Conservation (phyloP, 164 flowering plant species). For the Saururus chinensis region DNA sequence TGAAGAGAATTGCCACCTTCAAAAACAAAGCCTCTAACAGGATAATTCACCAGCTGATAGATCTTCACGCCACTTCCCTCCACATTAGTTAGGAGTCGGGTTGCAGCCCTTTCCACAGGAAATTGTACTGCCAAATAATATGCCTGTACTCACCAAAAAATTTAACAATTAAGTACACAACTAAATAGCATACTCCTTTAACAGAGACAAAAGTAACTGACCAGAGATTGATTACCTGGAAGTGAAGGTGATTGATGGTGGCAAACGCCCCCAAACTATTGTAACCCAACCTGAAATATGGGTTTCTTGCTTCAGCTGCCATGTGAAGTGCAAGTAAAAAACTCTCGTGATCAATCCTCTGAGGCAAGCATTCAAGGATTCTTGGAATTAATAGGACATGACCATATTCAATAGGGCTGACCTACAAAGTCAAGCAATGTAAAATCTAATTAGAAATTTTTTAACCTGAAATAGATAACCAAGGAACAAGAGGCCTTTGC, state of each 20-base stretch:
- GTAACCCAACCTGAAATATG: constrained; percentile 78
- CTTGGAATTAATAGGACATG: constrained; percentile 81
- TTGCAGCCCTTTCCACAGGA: constrained; percentile 65
- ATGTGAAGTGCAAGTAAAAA: constrained; percentile 69
- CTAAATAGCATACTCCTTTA: neutral
- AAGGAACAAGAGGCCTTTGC: neutral
- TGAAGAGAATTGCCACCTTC: constrained; percentile 49
- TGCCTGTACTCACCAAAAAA: constrained; percentile 30
- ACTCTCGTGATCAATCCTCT: constrained; percentile 65
- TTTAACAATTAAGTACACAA: neutral
- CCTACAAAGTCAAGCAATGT: constrained; percentile 26
- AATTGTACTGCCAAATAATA: constrained; percentile 56
- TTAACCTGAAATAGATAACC: neutral
- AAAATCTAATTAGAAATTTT: neutral
- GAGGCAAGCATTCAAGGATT: constrained; percentile 60
- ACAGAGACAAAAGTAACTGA: neutral
- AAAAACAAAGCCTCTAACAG: constrained; percentile 63
- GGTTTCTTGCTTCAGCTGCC: constrained; percentile 65
- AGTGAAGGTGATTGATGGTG: constrained; percentile 88
- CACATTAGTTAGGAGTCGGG: constrained; percentile 18
- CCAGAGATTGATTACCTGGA: constrained; percentile 36
- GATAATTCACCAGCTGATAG: constrained; percentile 50
- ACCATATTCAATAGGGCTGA: constrained; percentile 89
- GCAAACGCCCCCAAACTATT: constrained; percentile 97
- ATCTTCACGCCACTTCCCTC: constrained; percentile 28